phyloP scores from a whole-genome alignment of 176 grass and related monocot species.

The Eragrostis nindensis region DNA sequence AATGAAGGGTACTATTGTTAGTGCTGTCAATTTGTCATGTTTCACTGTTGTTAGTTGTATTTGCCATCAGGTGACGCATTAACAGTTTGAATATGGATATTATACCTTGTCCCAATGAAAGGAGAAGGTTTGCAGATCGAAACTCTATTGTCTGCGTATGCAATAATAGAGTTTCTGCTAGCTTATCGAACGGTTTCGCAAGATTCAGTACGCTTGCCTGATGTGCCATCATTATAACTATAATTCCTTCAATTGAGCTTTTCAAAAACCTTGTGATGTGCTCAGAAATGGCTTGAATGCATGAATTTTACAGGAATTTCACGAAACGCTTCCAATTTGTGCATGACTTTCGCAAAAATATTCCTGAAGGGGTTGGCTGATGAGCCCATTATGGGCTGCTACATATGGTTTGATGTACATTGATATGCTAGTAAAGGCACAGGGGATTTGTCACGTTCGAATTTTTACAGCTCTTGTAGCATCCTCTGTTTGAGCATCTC shows the following conservation, averaged over 20 bases:
- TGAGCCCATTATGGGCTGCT: not conserved
- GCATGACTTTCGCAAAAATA: not conserved
- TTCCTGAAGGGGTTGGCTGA: not conserved
- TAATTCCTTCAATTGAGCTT: not conserved
- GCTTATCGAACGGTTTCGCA: not conserved
- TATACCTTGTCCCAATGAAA: not conserved
- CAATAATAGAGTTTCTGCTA: not conserved
- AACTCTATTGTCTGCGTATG: not conserved
- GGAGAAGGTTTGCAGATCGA: too few species aligned
- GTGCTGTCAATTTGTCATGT: too few species aligned
- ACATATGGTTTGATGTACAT: conserved; percentile 3
- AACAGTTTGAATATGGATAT: not conserved
- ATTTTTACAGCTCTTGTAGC: not conserved
- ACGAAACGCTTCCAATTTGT: not conserved
- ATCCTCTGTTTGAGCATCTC: conserved; percentile 40
- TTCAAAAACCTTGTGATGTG: not conserved
- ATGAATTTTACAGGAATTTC: not conserved
- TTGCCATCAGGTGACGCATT: not conserved
- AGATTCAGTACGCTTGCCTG: not conserved
- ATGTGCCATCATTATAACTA: not conserved
- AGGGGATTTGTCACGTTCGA: not conserved
- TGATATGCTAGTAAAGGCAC: not conserved
- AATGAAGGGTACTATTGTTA: not conserved
- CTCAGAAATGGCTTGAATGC: not conserved
- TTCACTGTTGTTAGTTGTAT: not conserved